Percentiles rank a stretch among this genome's conserved stretches.
Evolutionary conservation across 345 rosid genomes (phyloP).

Genomic region (Citrus unshiu): DNA sequence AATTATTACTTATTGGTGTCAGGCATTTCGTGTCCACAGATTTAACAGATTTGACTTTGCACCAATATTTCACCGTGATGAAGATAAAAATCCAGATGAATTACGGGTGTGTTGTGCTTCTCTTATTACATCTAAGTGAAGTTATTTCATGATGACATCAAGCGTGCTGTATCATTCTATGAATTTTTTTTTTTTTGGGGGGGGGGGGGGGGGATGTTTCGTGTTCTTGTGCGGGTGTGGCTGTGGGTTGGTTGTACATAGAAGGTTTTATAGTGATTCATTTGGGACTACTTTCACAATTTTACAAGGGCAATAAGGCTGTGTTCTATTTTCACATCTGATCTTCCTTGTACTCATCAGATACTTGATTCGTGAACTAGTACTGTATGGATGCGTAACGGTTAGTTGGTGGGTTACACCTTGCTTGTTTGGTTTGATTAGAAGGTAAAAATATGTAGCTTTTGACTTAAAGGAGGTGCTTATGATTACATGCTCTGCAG

Average conservation of each 20-base stretch:
- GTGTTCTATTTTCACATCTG: not conserved
- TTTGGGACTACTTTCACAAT: not conserved
- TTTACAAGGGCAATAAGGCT: not conserved
- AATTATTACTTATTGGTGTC: not conserved
- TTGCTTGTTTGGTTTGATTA: too few relatives aligned
- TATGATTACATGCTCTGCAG: not conserved
- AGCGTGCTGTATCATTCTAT: not conserved
- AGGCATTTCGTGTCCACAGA: slow-evolving; percentile 36
- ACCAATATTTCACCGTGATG: slow-evolving; percentile 87
- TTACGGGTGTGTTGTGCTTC: slow-evolving; percentile 50
- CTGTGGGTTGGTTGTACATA: too few relatives aligned
- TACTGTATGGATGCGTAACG: not conserved
- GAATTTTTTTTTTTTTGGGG: too few relatives aligned
- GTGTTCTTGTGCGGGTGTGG: not conserved
- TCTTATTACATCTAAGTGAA: not conserved
- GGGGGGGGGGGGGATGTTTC: too few relatives aligned
- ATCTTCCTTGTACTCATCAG: not conserved
- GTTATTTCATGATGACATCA: not conserved
- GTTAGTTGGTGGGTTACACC: not conserved
- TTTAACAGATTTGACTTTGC: slow-evolving; percentile 87
- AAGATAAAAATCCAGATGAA: slow-evolving; percentile 71
- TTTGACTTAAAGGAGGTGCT: not conserved
- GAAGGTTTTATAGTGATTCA: not conserved
- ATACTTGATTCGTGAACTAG: not conserved
- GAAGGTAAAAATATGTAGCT: not conserved